Base-by-base conservation (phyloP, 2,329 filamentous ascomycete genomes). In the Bertia moriformis region DNA sequence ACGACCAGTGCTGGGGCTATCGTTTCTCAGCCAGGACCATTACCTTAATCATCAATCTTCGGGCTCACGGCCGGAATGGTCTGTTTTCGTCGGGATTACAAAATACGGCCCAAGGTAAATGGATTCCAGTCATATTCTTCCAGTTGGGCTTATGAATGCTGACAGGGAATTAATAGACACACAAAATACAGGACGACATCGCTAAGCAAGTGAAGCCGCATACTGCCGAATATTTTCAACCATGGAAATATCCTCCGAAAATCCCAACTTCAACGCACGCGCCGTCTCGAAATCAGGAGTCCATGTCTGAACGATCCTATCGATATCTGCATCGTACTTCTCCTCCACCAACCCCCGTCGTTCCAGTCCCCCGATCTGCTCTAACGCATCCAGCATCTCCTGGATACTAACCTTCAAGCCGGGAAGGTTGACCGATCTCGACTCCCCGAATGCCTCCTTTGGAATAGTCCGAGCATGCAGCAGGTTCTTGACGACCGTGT, bases 321-420 rank as follows among this genome's bases (percentile, higher is more conserved):
- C 61, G 14, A 66, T 47, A 29, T 58, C 58, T 19, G 60, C 56
- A 38, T 71, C 64, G 37, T 61, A 59, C 43, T 62, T 59, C 45
- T 73, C 64, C 43, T 62, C 60, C 3, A 73, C 59, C 37, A 64
- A 52, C 1, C 43, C 51, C 32, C 63, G 46, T 14, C 59, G 58
- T 38, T 68, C 59, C 40, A 57, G 51, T 0, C 68, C 69, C 3
- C 65, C 67, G 19, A 72, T 59, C 24, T 59, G 49, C 42, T 62
- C 58, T 41, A 73, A 48, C 0, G 67, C 67, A 42, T 68, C 61
- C 32, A 73, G 48, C 45, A 73, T 71, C 43, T 72, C 57, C 39
- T 67, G 58, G n/a, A 72, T 61, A 2, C 59, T 67, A 3, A 71
- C 65, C 29, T 64, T 66, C 30, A 68, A 48, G 41, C 69, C 69